Evolutionary conservation across 306 rosid genomes (phyloP).

Genomic region (Calophaca sinica): DNA sequence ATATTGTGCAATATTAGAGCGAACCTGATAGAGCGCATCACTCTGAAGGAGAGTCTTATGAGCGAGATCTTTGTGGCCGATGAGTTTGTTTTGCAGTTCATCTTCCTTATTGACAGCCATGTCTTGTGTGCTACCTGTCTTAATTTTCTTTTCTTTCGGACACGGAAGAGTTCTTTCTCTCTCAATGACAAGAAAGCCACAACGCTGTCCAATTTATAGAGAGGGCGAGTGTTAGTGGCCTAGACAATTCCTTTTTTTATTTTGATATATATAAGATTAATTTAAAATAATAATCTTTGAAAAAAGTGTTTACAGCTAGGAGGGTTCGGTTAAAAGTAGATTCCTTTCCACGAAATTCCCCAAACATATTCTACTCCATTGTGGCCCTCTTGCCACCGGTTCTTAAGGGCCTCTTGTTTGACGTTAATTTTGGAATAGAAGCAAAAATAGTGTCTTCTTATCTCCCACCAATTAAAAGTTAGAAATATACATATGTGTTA

Average conservation of each 20-base stretch:
- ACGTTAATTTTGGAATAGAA: too few species aligned
- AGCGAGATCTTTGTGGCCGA: conserved; percentile 80
- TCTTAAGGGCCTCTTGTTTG: too few species aligned
- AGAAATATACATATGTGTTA: too few species aligned
- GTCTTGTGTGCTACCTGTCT: background rate
- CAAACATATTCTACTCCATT: too few species aligned
- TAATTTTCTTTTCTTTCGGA: background rate
- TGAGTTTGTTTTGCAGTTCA: too few species aligned
- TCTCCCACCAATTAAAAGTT: too few species aligned
- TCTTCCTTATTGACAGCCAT: background rate
- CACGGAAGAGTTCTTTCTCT: background rate
- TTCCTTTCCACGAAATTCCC: too few species aligned
- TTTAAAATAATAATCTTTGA: too few species aligned
- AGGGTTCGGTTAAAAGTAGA: background rate
- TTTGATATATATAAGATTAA: too few species aligned
- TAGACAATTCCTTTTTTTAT: background rate
- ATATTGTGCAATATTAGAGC: too few species aligned
- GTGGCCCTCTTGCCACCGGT: too few species aligned
- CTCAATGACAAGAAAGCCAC: background rate
- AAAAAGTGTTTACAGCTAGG: background rate
- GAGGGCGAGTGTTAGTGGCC: background rate
- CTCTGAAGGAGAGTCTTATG: conserved; percentile 91
- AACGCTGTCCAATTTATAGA: background rate
- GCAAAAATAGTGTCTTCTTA: too few species aligned
- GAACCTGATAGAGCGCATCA: conserved; percentile 88